These are phyloP conservation scores for Schizopora paradoxa DNA, from an alignment of 1,284 basidiomycete genomes.

Conservation along the genomic window DNA sequence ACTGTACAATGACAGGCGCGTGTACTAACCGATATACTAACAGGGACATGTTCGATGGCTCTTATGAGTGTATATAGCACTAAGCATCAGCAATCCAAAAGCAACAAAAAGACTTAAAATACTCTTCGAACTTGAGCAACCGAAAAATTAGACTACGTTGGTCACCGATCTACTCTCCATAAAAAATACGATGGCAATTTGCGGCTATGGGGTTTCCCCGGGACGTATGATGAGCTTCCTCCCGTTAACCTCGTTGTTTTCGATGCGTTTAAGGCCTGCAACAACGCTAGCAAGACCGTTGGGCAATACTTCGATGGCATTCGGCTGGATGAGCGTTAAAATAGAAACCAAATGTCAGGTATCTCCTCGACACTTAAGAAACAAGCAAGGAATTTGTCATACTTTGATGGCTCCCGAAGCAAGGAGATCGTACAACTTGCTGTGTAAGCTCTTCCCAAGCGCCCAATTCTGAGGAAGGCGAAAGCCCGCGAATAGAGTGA, in stretches of 20 bases:
- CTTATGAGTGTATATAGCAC: no score
- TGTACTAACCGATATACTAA: constrained; percentile 43
- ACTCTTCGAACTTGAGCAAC: no score
- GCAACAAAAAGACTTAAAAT: no score
- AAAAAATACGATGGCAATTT: no score
- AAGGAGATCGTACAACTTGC: constrained; percentile 8
- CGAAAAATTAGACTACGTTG: no score
- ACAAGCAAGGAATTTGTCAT: background rate
- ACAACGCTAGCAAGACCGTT: constrained; percentile 43
- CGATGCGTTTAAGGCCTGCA: constrained; percentile 38
- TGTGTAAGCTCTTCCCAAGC: constrained; percentile 12
- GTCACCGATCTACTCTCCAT: no score
- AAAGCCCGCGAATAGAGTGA: constrained; percentile 9
- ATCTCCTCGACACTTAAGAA: no score
- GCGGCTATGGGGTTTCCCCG: constrained; percentile 38
- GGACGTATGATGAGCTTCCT: constrained; percentile 46
- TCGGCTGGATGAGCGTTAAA: constrained; percentile 32
- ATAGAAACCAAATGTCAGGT: no score
- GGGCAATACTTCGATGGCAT: constrained; percentile 38
- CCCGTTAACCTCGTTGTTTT: constrained; percentile 39
- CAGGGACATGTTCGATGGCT: constrained; percentile 29
- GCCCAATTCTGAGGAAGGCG: background rate
- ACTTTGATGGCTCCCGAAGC: constrained; percentile 8
- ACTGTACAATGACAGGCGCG: constrained; percentile 34
- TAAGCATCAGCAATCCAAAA: no score